These are phyloP conservation scores for Russula abietina DNA, from an alignment of 768 basidiomycete genomes.

Conservation along the genomic window DNA sequence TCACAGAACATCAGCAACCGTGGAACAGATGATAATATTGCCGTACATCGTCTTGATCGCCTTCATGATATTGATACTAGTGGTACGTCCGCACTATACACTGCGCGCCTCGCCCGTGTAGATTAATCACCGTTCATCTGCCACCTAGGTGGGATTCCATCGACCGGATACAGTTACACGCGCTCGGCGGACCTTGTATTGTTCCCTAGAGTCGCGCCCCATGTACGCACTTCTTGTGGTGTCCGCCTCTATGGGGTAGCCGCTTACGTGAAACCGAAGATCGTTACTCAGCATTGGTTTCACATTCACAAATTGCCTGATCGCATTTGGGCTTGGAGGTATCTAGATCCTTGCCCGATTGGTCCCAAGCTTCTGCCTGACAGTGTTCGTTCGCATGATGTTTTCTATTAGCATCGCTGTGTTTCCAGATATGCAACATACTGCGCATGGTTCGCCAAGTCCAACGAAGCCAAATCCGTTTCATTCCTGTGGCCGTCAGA, in stretches of 20 bases:
- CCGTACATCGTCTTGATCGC: constrained; percentile 5
- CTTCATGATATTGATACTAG: neutral
- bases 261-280: neutral
- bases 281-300: constrained; percentile 2
- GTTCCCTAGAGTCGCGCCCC: constrained; percentile 4
- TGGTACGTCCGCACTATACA: neutral
- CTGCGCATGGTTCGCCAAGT: neutral
- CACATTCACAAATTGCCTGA: neutral
- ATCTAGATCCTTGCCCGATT: neutral
- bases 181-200: constrained; percentile 8
- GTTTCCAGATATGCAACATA: constrained; percentile 3
- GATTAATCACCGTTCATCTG: neutral
- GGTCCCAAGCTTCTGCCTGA: neutral
- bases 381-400: neutral
- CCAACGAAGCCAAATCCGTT: constrained; percentile 1
- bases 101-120: neutral
- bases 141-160: constrained; percentile 5
- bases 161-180: constrained; percentile 5
- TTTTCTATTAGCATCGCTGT: neutral
- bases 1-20: neutral
- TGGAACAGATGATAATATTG: constrained; percentile 7
- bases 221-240: neutral
- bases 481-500: constrained; percentile 6
- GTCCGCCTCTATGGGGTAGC: neutral
- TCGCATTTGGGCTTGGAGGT: neutral